phyloP scores from a whole-genome alignment of 495 filamentous ascomycete genomes.

The Aspergillus ellipticus region DNA sequence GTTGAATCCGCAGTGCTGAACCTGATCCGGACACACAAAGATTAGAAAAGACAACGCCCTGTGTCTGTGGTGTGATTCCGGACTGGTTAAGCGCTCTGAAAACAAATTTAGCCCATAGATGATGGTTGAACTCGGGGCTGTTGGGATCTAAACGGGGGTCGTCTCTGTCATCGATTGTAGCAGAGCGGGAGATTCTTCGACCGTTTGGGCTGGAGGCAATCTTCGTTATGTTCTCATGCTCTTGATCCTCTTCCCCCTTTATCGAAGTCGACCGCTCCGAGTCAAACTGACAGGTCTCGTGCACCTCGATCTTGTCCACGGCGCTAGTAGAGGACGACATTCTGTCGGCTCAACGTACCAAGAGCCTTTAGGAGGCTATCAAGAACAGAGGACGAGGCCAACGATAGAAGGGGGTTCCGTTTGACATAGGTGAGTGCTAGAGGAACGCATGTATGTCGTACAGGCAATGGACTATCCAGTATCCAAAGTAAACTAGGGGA shows the following conservation, averaged over 20 bases:
- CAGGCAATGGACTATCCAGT: background rate
- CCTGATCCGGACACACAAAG: conserved; percentile 50
- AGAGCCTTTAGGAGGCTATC: background rate
- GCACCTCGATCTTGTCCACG: background rate
- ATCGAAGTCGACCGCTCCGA: background rate
- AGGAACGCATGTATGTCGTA: background rate
- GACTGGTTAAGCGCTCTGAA: conserved; percentile 30
- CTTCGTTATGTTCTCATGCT: conserved; percentile 18
- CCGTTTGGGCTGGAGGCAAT: conserved; percentile 30
- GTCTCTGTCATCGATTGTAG: conserved; percentile 13
- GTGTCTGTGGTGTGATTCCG: conserved; percentile 26
- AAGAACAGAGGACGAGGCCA: background rate
- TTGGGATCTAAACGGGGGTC: conserved; percentile 50
- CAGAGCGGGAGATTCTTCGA: conserved; percentile 17
- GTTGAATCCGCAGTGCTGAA: conserved; percentile 45
- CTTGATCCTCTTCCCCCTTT: conserved; percentile 1
- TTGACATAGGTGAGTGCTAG: background rate
- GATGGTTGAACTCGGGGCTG: conserved; percentile 48
- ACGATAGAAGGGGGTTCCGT: background rate
- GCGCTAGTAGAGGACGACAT: background rate
- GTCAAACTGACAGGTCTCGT: background rate
- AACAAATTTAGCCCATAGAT: conserved; percentile 47
- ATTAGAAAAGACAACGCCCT: conserved; percentile 44
- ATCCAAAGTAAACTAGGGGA: background rate
- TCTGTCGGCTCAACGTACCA: background rate